phyloP scores from a whole-genome alignment of 2,329 filamentous ascomycete genomes.

The Rutstroemia sp. region DNA sequence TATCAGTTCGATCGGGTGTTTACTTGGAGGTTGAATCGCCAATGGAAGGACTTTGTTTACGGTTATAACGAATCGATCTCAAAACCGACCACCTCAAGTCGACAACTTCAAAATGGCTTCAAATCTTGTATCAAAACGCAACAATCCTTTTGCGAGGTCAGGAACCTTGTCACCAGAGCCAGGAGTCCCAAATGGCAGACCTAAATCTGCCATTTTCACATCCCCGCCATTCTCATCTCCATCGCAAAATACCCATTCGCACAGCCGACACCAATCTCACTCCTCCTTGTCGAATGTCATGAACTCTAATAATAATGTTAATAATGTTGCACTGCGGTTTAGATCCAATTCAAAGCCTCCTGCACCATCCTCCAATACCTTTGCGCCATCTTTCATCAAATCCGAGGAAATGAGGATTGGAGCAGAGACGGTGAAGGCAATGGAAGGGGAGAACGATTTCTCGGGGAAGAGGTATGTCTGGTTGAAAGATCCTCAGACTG shows the following conservation, averaged over 20 bases:
- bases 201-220: conserved; percentile 67
- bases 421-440: conserved; percentile 55
- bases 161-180: conserved; percentile 59
- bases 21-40: not conserved
- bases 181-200: conserved; percentile 44
- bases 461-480: conserved; percentile 98
- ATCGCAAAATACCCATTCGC: conserved; percentile 45
- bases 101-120: conserved; percentile 39
- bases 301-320: conserved; percentile 22
- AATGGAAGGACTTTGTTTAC: conserved; percentile 10
- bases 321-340: conserved; percentile 27
- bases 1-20: too few relatives aligned
- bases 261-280: conserved; percentile 55
- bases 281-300: conserved; percentile 40
- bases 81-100: conserved; percentile 8
- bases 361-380: conserved; percentile 66
- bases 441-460: conserved; percentile 98
- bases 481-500: conserved; percentile 78
- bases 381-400: conserved; percentile 95
- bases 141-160: conserved; percentile 71
- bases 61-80: not conserved
- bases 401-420: conserved; percentile 63
- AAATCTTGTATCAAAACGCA: conserved; percentile 64
- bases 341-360: conserved; percentile 59
- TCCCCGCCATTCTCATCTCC: conserved; percentile 27